phyloP scores from a whole-genome alignment of 331 rosid genomes.

The Ulmus americana region DNA sequence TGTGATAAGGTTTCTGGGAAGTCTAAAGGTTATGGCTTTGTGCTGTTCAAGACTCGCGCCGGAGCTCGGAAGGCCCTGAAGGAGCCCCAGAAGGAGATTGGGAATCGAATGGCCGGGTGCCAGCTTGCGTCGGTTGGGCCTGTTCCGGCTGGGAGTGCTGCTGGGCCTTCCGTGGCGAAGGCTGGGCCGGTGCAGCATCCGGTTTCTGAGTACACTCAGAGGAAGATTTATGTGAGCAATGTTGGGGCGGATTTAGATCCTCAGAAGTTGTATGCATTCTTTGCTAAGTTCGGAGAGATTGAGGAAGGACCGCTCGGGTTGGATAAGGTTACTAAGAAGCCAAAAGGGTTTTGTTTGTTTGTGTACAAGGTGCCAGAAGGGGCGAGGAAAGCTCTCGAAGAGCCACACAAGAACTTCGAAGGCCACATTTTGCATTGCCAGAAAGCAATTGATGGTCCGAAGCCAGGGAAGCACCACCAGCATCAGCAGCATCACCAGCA shows the following conservation, averaged over 20 bases:
- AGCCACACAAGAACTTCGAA: slow-evolving; percentile 57
- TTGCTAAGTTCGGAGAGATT: slow-evolving; percentile 57
- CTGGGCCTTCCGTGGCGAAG: slow-evolving; percentile 27
- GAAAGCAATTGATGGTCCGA: slow-evolving; percentile 60
- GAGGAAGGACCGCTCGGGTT: slow-evolving; percentile 72
- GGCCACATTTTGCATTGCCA: slow-evolving; percentile 67
- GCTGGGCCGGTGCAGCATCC: not conserved
- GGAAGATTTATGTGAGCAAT: slow-evolving; percentile 76
- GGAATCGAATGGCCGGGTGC: slow-evolving; percentile 40
- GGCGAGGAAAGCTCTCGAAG: slow-evolving; percentile 64
- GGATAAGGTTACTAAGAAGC: slow-evolving; percentile 53
- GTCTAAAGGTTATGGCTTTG: slow-evolving; percentile 53
- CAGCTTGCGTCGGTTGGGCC: slow-evolving; percentile 61
- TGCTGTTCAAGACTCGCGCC: slow-evolving; percentile 45
- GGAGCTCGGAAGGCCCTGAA: slow-evolving; percentile 48
- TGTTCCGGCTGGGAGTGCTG: slow-evolving; percentile 41
- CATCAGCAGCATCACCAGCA: slow-evolving; percentile 34
- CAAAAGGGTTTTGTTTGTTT: slow-evolving; percentile 58
- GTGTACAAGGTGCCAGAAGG: slow-evolving; percentile 51
- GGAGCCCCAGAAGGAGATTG: slow-evolving; percentile 50
- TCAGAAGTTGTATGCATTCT: slow-evolving; percentile 44
- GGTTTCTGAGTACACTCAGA: slow-evolving; percentile 38
- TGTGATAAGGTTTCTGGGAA: slow-evolving; percentile 51
- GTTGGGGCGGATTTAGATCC: slow-evolving; percentile 60
- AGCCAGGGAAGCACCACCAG: slow-evolving; percentile 35